Evolutionary conservation across 176 grass and related monocot species (phyloP), one percentile per base, ranked within the genome.

Genomic region (Alopecurus myosuroides): DNA sequence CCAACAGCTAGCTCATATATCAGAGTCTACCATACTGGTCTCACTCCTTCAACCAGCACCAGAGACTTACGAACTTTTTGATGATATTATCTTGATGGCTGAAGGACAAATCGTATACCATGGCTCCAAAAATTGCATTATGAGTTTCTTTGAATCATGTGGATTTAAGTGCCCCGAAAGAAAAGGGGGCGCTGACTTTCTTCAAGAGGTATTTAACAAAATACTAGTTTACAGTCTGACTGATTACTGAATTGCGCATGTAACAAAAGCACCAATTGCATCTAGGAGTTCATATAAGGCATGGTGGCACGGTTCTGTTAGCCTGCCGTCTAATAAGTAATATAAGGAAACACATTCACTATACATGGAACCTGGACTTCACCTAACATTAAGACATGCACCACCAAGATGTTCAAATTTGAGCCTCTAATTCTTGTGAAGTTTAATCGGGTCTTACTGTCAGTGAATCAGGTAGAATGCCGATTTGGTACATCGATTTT

Each of bases 71-170:
- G 75, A 97, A 17, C 88, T 97, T 7, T 97, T 97, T 86, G 95
- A 97, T 79, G 95, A 97, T 78, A 85, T 97, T 36, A 97, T 97
- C 68, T 85, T 97, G 63, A 92, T 97, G 88, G 86, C 88, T 65
- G 92, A 97, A 86, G 95, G 92, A 37, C 88, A 91, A 84, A 85
- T 92, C 52, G 70, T 94, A 63, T 97, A 92, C 77, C 86, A 97
- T 39, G 94, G 94, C 14, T 66, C 90, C 57, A 80, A 80, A 69
- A 84, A 36, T 77, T 73, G 57, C 55, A 80, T 92, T 87, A 70
- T 91, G 63, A 83, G 70, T 46, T 97, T 94, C 65, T 97, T 97
- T 42, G 88, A 91, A 72, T 82, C 78, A 26, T 92, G 90, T 85
- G 94, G 94, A 11, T 97, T 97, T 73, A 90, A 68, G 49, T 94